These are phyloP conservation scores for Candida sanyiensis DNA, from an alignment of 805 yeast genomes.

Conservation along the genomic window DNA sequence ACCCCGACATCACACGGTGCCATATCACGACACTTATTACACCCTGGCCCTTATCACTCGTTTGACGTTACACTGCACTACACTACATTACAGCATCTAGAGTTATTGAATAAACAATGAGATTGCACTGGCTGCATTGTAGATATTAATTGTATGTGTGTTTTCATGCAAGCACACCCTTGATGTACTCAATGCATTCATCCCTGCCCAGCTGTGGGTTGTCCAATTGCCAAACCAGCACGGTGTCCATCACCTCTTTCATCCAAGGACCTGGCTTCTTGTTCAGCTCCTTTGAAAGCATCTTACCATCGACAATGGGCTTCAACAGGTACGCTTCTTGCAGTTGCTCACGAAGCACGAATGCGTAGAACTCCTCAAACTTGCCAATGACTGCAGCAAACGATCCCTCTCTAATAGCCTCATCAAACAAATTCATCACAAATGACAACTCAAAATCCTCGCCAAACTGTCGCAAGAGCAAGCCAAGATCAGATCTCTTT, in stretches of 20 bases:
- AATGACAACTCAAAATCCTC: constrained; percentile 43
- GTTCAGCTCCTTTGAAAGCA: constrained; percentile 43
- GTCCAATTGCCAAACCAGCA: constrained; percentile 74
- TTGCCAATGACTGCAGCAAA: constrained; percentile 6
- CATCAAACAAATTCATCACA: constrained; percentile 26
- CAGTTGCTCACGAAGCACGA: constrained; percentile 13
- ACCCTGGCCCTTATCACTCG: too few relatives aligned
- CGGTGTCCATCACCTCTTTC: constrained; percentile 45
- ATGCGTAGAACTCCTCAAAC: constrained; percentile 16
- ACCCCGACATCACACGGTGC: background rate
- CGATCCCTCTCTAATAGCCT: constrained; percentile 5
- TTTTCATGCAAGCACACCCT: constrained; percentile 17
- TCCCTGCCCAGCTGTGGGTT: constrained; percentile 51
- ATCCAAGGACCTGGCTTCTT: constrained; percentile 88
- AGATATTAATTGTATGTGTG: background rate
- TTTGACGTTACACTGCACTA: too few relatives aligned
- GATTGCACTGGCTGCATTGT: too few relatives aligned
- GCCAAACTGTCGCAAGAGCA: constrained; percentile 48
- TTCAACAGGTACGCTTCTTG: constrained; percentile 41
- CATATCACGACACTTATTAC: too few relatives aligned
- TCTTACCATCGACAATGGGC: constrained; percentile 75
- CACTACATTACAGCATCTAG: too few relatives aligned
- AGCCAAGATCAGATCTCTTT: constrained; percentile 55
- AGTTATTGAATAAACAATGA: too few relatives aligned
- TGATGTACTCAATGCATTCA: constrained; percentile 46